These are phyloP conservation scores for Panicum miliaceum DNA, from an alignment of 176 grass and related monocot genomes.

Conservation along the genomic window DNA sequence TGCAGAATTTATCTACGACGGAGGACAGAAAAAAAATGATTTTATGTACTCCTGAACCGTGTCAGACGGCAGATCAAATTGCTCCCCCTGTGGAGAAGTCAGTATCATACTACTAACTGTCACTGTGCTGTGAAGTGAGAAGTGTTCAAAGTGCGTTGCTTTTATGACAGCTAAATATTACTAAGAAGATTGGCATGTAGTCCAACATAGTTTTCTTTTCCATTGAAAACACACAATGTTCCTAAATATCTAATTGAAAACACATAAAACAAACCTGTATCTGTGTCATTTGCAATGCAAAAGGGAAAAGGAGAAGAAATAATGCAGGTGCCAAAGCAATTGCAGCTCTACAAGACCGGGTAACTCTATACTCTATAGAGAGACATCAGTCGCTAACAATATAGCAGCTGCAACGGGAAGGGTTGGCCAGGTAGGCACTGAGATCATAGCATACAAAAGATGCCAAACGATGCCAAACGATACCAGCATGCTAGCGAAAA, in stretches of 20 bases:
- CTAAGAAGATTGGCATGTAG: background rate
- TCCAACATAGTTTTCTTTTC: background rate
- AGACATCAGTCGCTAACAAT: no score
- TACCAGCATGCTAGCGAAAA: conserved; percentile 27
- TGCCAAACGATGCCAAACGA: no score
- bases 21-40: background rate
- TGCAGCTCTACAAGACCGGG: background rate
- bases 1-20: background rate
- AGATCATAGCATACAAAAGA: background rate
- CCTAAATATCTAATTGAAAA: background rate
- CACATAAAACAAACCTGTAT: background rate
- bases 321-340: background rate
- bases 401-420: background rate
- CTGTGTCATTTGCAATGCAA: background rate
- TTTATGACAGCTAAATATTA: background rate
- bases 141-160: background rate
- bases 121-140: background rate
- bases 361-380: background rate
- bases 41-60: background rate
- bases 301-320: background rate
- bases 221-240: background rate
- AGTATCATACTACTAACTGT: conserved; percentile 15
- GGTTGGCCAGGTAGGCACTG: background rate
- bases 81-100: background rate
- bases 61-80: background rate